Evolutionary conservation across 768 basidiomycete species (phyloP).

Genomic region (Lactarius vividus): DNA sequence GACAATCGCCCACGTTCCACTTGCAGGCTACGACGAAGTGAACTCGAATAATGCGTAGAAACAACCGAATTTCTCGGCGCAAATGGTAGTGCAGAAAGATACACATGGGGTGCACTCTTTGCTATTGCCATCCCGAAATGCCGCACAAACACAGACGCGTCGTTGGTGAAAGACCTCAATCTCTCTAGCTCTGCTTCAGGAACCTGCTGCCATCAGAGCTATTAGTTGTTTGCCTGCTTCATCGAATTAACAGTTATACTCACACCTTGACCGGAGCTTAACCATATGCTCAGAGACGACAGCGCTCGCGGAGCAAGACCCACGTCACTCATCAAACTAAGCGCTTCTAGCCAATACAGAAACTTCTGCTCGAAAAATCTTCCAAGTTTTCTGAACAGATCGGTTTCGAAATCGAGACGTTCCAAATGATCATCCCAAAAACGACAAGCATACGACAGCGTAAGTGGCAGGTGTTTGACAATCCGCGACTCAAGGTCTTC

Average conservation of each 20-base stretch:
- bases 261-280: not conserved
- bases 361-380: not conserved
- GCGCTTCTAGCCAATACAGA: not conserved
- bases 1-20: too few species aligned
- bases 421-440: constrained; percentile 5
- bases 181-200: not conserved
- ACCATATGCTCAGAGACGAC: not conserved
- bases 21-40: too few species aligned
- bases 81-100: too few species aligned
- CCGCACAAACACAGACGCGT: not conserved
- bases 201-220: not conserved
- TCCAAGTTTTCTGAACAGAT: not conserved
- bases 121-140: too few species aligned
- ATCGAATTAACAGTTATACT: not conserved
- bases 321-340: not conserved
- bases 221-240: not conserved
- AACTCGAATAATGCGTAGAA: too few species aligned
- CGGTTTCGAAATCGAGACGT: not conserved
- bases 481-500: not conserved
- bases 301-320: not conserved
- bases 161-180: not conserved
- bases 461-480: not conserved
- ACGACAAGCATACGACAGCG: constrained; percentile 2
- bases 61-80: too few species aligned
- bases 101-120: too few species aligned